Evolutionary conservation across 805 yeast genomes (phyloP).

Genomic region (Martiniozyma abietophila): DNA sequence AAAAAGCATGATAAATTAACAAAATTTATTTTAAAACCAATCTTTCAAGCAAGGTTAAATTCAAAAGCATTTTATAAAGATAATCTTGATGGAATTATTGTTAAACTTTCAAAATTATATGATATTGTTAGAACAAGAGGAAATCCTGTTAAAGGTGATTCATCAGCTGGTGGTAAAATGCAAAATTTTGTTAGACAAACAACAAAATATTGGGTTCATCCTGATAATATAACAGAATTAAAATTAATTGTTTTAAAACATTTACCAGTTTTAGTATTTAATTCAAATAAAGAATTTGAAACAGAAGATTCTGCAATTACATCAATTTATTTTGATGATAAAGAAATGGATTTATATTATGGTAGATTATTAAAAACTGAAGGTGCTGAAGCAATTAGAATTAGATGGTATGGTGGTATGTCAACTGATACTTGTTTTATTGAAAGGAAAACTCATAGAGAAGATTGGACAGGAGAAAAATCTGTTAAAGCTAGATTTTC

Average conservation of each 20-base stretch:
- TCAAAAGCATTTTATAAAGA: slow-evolving; percentile 95
- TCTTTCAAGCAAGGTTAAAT: slow-evolving; percentile 86
- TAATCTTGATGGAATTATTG: slow-evolving; percentile 82
- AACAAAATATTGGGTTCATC: slow-evolving; percentile 98
- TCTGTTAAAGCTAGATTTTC: slow-evolving; percentile 97
- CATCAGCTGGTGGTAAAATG: slow-evolving; percentile 96
- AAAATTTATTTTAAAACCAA: slow-evolving; percentile 71
- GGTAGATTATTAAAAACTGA: slow-evolving; percentile 94
- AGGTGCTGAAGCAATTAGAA: slow-evolving; percentile 97
- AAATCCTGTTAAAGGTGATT: slow-evolving; percentile 89
- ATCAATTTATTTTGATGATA: slow-evolving; percentile 90
- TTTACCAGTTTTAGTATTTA: slow-evolving; percentile 93
- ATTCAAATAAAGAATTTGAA: slow-evolving; percentile 92
- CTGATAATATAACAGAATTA: slow-evolving; percentile 94
- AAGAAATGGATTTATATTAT: slow-evolving; percentile 79
- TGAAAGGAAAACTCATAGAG: slow-evolving; percentile 96
- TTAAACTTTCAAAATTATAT: slow-evolving; percentile 78
- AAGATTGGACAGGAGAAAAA: slow-evolving; percentile 99
- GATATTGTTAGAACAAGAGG: slow-evolving; percentile 95
- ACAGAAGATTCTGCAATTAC: slow-evolving; percentile 93
- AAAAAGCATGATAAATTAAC: slow-evolving; percentile 95
- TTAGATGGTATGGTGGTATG: slow-evolving; percentile 99
- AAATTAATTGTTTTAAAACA: slow-evolving; percentile 89
- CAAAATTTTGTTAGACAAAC: slow-evolving; percentile 98
- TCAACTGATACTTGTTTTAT: slow-evolving; percentile 83